Base-by-base conservation (phyloP, 2,329 filamentous ascomycete genomes). In the Aspergillus jensenii region DNA sequence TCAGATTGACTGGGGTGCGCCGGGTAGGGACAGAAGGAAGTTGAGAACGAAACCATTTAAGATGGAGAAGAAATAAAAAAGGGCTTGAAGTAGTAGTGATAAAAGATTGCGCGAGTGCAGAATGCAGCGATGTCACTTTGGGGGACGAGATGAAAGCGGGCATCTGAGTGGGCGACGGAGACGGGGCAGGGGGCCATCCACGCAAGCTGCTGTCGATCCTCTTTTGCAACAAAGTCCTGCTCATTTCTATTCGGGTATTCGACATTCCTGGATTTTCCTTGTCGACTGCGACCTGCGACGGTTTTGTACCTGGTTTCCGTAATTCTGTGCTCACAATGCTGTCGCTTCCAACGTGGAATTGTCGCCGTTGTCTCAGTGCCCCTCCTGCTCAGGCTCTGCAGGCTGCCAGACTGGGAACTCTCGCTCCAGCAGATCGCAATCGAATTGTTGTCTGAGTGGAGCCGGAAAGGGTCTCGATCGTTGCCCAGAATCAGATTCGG, bases 121-220 rank as follows among this genome's bases (percentile, higher is more conserved):
- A 55, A 47, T 48, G 52, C 35, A 25, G 43, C 43, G 35, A 53
- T 45, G 51, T 46, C 51, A 46, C 51, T 53, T 31, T 31, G 27
- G 27, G 27, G 27, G 27, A 31, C 33, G 12, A 11, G 47, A 37
- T 55, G 58, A 45, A 55, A 47, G 45, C 33, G 55, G 59, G 40
- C 50, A 45, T n/a, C 23, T 41, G 55, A 50, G 43, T 46, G 44
- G 45, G 12, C 21, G 43, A 55, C 52, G 52, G 45, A 44, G 44
- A 45, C 46, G 52, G 43, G 53, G 45, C 33, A 50, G 27, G 27
- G 17, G 17, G 17, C 9, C 17, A 23, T 66, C 65, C 65, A 66
- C 65, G 65, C 64, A 67, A 67, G 59, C 65, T 53, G 41, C 45
- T 52, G 65, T 58, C 61, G 65, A 67, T 67, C 65, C 50, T 48